Base-by-base conservation (phyloP, 2,329 filamentous ascomycete genomes). In the Cryoendolithus antarcticus region DNA sequence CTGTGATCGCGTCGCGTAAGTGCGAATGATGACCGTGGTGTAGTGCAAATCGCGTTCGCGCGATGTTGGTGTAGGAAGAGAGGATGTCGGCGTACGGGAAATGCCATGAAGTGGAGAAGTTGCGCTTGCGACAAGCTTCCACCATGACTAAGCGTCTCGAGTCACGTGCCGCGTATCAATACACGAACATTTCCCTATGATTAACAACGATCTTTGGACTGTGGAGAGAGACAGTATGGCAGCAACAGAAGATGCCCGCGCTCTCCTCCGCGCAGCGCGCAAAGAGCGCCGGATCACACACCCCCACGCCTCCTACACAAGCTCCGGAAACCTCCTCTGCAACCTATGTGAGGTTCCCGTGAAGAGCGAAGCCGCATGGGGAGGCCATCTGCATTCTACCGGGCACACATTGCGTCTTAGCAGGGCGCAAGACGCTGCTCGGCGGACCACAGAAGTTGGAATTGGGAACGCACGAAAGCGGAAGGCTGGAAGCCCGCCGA, bases 181-280 rank as follows among this genome's bases (percentile, higher is more conserved):
- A 27, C 2, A 27, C 24, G 24, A 27, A 8, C 24, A 27, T 6
- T 2, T 8, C 7, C 6, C 24, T 8, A 27, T 6, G 24, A 27
- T 27, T 27, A 27, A 6, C 6, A 8, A 27, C 24, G 2, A 6
- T 8, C 6, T 27, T 7, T 21, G 6, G 7, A 27, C 2, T 2
- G 24, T 4, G 7, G 7, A 27, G 6, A 6, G 24, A 27, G 2
- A 4, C 7, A 27, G 6, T 6, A 27, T 27, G 24, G 24, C 24
- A 27, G 24, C 24, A 27, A 27, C 37, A 15, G 39, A 41, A 31
- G 84, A 93, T 60, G 80, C 85, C 19, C 80, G 86, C 51, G 75
- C 82, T 29, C 74, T 93, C 35, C 72, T 93, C 42, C 82, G 83
- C 50, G 80, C 79, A 54, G 82, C 89, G 61, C 77, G 84, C 48